Conservation (phyloP, 306 rosid species). For the Purshia tridentata region DNA sequence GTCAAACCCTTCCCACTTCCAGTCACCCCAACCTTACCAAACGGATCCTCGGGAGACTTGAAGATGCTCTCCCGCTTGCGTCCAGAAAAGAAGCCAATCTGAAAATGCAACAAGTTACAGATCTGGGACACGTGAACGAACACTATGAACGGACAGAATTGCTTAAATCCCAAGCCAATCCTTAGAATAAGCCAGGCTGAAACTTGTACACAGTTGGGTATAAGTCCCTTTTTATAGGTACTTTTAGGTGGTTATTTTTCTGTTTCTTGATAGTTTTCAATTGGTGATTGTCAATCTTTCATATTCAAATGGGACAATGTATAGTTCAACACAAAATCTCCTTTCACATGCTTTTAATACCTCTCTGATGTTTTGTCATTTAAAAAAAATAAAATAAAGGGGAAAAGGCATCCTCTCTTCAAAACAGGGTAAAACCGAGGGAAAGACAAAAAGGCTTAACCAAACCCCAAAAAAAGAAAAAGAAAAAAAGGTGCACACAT, state of each 20-base stretch:
- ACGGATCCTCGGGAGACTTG: slow-evolving; percentile 95
- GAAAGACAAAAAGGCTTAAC: no score
- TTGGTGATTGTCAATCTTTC: neutral
- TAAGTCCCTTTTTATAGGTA: neutral
- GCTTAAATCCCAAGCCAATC: neutral
- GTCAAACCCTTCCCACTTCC: slow-evolving; percentile 99
- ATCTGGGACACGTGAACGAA: neutral
- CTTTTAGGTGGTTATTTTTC: neutral
- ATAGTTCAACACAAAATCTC: no score
- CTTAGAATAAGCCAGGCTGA: neutral
- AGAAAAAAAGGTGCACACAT: no score
- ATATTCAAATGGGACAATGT: neutral
- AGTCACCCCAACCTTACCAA: slow-evolving; percentile 97
- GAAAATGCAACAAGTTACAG: slow-evolving; percentile 5
- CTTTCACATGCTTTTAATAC: no score
- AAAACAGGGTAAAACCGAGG: no score
- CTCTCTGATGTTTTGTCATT: no score
- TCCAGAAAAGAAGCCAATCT: slow-evolving; percentile 93
- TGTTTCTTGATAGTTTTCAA: neutral
- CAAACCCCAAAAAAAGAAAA: no score
- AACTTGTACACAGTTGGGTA: neutral
- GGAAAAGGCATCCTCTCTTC: no score
- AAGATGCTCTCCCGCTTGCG: slow-evolving; percentile 94
- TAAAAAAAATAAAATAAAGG: no score
- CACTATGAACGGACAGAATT: neutral